Conservation (phyloP, 208 protist genomes). For the Histomonas meleagridis region DNA sequence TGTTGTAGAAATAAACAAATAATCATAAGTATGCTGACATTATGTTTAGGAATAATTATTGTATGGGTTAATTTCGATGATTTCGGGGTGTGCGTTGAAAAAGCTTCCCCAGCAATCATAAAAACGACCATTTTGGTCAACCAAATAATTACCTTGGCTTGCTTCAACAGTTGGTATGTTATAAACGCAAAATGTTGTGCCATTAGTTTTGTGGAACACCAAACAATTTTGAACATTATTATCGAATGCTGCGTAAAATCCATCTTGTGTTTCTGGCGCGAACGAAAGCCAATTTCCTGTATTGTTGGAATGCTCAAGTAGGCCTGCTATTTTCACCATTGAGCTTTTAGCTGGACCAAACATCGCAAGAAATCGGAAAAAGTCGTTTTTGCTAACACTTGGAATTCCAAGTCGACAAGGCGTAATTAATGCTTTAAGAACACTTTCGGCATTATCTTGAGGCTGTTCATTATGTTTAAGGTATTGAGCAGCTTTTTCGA, state of each 20-base stretch:
- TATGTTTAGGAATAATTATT: too few species aligned
- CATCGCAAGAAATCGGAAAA: neutral
- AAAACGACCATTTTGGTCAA: too few species aligned
- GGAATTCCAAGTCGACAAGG: too few species aligned
- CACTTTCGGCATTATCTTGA: neutral
- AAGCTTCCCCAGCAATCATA: too few species aligned
- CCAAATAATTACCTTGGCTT: too few species aligned
- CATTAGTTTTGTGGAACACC: neutral
- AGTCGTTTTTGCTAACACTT: too few species aligned
- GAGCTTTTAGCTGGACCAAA: neutral
- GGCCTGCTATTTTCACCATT: neutral
- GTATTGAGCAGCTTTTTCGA: neutral
- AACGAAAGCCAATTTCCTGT: neutral
- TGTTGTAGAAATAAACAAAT: too few species aligned
- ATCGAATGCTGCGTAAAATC: neutral
- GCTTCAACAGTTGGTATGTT: too few species aligned
- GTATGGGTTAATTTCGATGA: too few species aligned
- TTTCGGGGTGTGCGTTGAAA: too few species aligned
- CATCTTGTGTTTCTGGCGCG: neutral
- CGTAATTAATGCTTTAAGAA: neutral
- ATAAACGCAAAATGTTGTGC: neutral
- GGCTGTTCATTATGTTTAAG: neutral
- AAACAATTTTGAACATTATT: constrained; percentile 8
- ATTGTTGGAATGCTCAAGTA: neutral
- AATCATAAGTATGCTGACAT: too few species aligned